Percentiles rank a stretch among this genome's conserved stretches.
Evolutionary conservation across 768 basidiomycete species (phyloP).

Genomic region (Leccinum arenicola): DNA sequence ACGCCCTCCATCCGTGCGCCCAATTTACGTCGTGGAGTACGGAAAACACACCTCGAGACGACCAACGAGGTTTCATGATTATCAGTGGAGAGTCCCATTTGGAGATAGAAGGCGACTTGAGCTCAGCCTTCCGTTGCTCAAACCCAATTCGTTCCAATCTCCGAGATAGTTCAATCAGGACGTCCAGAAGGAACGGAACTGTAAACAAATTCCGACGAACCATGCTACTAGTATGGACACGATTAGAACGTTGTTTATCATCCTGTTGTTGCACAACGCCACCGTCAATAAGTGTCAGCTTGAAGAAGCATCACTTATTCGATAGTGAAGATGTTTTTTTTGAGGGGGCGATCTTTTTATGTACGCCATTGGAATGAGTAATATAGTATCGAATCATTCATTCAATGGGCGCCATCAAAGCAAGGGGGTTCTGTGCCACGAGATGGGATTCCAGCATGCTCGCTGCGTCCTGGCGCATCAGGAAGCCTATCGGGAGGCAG

Average conservation of each 20-base stretch:
- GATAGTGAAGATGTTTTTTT: constrained; percentile 8
- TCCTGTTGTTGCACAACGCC: constrained; percentile 19
- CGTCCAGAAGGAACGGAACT: constrained; percentile 9
- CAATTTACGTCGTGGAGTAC: constrained; percentile 25
- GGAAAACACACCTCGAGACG: not conserved
- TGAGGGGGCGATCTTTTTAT: constrained; percentile 15
- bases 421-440: constrained; percentile 11
- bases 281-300: constrained; percentile 21
- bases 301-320: constrained; percentile 1
- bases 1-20: constrained; percentile 4
- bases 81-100: constrained; percentile 8
- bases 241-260: constrained; percentile 16
- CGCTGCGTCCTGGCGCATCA: constrained; percentile 18
- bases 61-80: constrained; percentile 12
- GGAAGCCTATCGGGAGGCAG: constrained; percentile 17
- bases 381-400: constrained; percentile 4
- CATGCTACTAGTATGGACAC: constrained; percentile 8
- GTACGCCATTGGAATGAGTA: constrained; percentile 4
- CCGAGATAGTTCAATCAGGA: constrained; percentile 23
- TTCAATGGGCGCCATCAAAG: constrained; percentile 7
- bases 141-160: constrained; percentile 25
- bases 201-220: constrained; percentile 20
- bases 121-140: constrained; percentile 18
- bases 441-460: constrained; percentile 10
- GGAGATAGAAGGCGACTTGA: constrained; percentile 23